Conservation (phyloP, 148 eudicot genomes). For the Salicornia ramosissima region DNA sequence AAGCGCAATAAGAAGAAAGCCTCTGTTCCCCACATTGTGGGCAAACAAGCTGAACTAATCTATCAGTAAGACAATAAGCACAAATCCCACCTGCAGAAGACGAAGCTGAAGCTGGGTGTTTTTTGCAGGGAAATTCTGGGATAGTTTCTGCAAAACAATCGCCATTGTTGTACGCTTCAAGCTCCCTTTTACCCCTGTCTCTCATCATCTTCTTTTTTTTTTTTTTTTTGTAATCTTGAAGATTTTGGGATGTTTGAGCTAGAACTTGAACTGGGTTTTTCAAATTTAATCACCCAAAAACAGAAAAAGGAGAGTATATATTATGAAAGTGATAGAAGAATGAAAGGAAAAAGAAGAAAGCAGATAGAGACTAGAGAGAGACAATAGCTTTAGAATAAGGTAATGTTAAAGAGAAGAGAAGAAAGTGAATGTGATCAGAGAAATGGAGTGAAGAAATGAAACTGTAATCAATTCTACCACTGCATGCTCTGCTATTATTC, state of each 20-base stretch:
- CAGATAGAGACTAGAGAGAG: too few species aligned
- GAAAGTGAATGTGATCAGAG: slow-evolving; percentile 16
- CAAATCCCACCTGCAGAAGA: slow-evolving; percentile 64
- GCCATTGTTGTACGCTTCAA: slow-evolving; percentile 34
- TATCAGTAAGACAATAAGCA: slow-evolving; percentile 69
- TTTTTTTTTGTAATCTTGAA: background rate
- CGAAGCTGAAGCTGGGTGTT: slow-evolving; percentile 47
- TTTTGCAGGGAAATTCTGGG: slow-evolving; percentile 50
- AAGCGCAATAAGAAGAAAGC: slow-evolving; percentile 50
- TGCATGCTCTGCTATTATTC: slow-evolving; percentile 33
- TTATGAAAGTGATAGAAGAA: background rate
- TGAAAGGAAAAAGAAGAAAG: background rate
- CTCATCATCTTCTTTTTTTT: slow-evolving; percentile 44
- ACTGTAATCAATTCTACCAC: slow-evolving; percentile 26
- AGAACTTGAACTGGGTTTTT: slow-evolving; percentile 22
- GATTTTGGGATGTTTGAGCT: background rate
- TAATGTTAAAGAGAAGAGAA: background rate
- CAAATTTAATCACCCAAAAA: background rate
- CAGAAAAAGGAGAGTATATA: slow-evolving; percentile 4
- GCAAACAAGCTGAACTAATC: slow-evolving; percentile 59
- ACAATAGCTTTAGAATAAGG: background rate
- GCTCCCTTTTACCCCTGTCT: slow-evolving; percentile 62
- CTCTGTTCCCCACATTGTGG: slow-evolving; percentile 76
- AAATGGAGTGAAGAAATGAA: slow-evolving; percentile 22
- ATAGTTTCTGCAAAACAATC: slow-evolving; percentile 18